phyloP scores from a whole-genome alignment of 2,329 filamentous ascomycete species.

The Aspergillus neoniger region DNA sequence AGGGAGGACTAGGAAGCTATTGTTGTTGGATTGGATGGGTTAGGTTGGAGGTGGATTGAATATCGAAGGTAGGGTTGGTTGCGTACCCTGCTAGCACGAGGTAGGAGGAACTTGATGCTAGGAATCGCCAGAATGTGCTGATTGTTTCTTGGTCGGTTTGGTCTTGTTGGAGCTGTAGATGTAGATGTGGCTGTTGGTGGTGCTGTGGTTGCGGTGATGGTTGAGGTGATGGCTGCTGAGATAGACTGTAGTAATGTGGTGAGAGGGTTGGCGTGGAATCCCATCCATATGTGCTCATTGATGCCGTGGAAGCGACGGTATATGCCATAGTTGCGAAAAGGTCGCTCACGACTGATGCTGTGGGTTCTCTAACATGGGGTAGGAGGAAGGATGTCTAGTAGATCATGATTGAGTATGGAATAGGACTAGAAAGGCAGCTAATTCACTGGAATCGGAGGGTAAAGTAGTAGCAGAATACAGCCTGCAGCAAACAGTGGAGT shows the following conservation, averaged over 20 bases:
- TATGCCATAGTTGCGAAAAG: neutral
- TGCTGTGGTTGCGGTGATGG: neutral
- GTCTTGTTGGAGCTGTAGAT: conserved; percentile 4
- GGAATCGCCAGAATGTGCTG: conserved; percentile 26
- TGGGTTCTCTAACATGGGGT: neutral
- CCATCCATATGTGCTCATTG: neutral
- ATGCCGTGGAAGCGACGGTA: neutral
- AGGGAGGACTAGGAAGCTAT: conserved; percentile 34
- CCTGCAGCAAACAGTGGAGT: too few relatives aligned
- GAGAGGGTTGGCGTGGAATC: neutral
- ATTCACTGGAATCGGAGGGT: too few relatives aligned
- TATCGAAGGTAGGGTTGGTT: neutral
- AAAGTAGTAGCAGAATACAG: too few relatives aligned
- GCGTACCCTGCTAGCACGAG: conserved; percentile 34
- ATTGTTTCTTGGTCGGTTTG: conserved; percentile 5
- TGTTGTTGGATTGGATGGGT: neutral
- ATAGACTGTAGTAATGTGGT: neutral
- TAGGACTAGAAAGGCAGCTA: too few relatives aligned
- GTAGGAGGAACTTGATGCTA: conserved; percentile 29
- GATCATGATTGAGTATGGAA: neutral
- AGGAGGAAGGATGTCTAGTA: too few relatives aligned
- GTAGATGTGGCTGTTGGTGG: neutral
- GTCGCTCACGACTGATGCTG: neutral
- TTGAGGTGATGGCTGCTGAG: neutral
- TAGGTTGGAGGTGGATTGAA: neutral